Percentiles rank a stretch among this genome's conserved stretches.
Evolutionary conservation across 1,284 basidiomycete genomes (phyloP).

Genomic region (Wolfiporia cocos): DNA sequence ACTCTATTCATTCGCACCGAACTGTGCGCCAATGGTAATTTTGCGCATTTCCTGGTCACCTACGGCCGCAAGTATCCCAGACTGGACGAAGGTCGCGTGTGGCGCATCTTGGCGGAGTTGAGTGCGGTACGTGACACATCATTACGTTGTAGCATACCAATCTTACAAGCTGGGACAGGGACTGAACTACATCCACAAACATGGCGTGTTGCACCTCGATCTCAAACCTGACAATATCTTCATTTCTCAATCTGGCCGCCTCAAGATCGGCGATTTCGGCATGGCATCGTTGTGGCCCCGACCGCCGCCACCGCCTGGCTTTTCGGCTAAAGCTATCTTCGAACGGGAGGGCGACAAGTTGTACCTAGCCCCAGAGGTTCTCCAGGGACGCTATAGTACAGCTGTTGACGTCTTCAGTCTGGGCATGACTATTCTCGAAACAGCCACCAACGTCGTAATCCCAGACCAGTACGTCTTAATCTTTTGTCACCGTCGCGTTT

Average conservation of each 20-base stretch:
- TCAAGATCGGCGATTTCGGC: conserved; percentile 99
- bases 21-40: conserved; percentile 89
- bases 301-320: conserved; percentile 26
- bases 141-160: conserved; percentile 9
- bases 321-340: conserved; percentile 47
- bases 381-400: conserved; percentile 87
- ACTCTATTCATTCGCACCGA: conserved; percentile 93
- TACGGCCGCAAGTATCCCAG: conserved; percentile 82
- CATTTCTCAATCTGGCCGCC: conserved; percentile 81
- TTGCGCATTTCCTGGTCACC: conserved; percentile 89
- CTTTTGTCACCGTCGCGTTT: not conserved
- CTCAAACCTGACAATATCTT: conserved; percentile 98
- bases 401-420: conserved; percentile 97
- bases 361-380: conserved; percentile 97
- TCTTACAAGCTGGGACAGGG: conserved; percentile 43
- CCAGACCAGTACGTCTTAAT: conserved; percentile 81
- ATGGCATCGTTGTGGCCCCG: conserved; percentile 88
- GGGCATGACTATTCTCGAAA: conserved; percentile 94
- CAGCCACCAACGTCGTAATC: conserved; percentile 92
- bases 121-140: conserved; percentile 75
- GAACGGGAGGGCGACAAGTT: conserved; percentile 97
- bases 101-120: conserved; percentile 95
- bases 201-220: conserved; percentile 92
- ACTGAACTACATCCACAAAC: conserved; percentile 84
- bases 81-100: conserved; percentile 90